Percentiles rank a stretch among this genome's conserved stretches.
Evolutionary conservation across 1,284 basidiomycete genomes (phyloP).

Genomic region (Gomphus bonarii): DNA sequence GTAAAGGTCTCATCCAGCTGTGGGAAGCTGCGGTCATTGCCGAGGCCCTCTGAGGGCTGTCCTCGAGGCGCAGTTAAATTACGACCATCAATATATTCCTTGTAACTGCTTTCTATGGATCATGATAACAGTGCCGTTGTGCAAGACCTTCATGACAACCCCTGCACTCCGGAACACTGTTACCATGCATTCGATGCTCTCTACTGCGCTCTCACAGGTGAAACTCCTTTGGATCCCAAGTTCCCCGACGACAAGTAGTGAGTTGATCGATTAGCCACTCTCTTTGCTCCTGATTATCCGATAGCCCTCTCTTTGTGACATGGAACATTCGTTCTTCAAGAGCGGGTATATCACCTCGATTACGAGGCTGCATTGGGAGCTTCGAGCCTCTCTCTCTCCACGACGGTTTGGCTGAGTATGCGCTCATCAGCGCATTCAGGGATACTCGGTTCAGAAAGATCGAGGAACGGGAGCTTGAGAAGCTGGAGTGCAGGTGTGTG

Average conservation of each 20-base stretch:
- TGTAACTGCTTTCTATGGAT: neutral
- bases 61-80: neutral
- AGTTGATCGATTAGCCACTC: conserved; percentile 20
- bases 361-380: conserved; percentile 94
- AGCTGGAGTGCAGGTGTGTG: conserved; percentile 78
- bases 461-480: conserved; percentile 62
- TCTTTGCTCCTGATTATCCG: neutral
- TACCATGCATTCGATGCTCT: conserved; percentile 72
- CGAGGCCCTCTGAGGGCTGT: neutral
- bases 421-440: conserved; percentile 73
- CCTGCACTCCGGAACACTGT: conserved; percentile 63
- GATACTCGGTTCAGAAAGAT: conserved; percentile 68
- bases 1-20: too few relatives aligned
- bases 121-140: neutral
- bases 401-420: conserved; percentile 81
- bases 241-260: conserved; percentile 69
- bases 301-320: conserved; percentile 90
- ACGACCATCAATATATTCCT: neutral
- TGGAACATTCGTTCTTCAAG: conserved; percentile 74
- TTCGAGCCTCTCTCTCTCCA: conserved; percentile 74
- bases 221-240: conserved; percentile 40
- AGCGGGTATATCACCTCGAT: conserved; percentile 45
- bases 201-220: conserved; percentile 56
- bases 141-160: conserved; percentile 26
- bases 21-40: neutral